Evolutionary conservation across 352 stramenopile genomes (phyloP).

Genomic region (Phytophthora fragariae): DNA sequence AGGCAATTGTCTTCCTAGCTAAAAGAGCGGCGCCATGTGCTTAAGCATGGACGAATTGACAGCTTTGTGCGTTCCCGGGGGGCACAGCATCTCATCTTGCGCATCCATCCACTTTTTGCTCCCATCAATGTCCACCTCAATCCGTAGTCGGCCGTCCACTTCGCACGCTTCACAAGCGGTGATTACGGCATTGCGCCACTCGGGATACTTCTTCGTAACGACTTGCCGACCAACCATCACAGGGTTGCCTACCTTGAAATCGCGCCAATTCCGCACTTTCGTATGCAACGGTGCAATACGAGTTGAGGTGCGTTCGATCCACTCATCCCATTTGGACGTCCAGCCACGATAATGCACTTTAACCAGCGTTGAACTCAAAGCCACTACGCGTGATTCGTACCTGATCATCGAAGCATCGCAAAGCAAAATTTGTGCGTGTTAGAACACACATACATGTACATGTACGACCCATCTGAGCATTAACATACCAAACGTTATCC

Average conservation of each 20-base stretch:
- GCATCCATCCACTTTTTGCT: constrained; percentile 57
- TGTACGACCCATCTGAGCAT: not conserved
- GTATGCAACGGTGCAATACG: constrained; percentile 95
- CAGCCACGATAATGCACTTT: constrained; percentile 97
- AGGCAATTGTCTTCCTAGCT: not conserved
- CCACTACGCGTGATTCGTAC: constrained; percentile 72
- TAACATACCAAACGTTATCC: constrained; percentile 65
- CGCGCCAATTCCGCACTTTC: constrained; percentile 69
- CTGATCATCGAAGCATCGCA: constrained; percentile 13
- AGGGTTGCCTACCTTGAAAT: constrained; percentile 54
- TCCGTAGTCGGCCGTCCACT: constrained; percentile 41
- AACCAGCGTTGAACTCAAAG: constrained; percentile 62
- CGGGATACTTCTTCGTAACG: constrained; percentile 44
- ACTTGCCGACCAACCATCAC: constrained; percentile 59
- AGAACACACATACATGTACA: too few species aligned
- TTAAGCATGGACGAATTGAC: constrained; percentile 46
- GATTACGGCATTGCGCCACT: constrained; percentile 71
- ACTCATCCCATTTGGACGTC: constrained; percentile 97
- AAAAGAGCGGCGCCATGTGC: constrained; percentile 25
- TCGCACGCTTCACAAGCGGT: constrained; percentile 32
- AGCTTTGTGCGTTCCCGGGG: constrained; percentile 62
- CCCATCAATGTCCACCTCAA: constrained; percentile 52
- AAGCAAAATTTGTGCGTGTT: not conserved
- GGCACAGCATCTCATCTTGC: constrained; percentile 73
- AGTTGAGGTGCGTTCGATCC: constrained; percentile 90